Evolutionary conservation across 2,329 filamentous ascomycete species (phyloP).

Genomic region (Trichoderma atrobrunneum): DNA sequence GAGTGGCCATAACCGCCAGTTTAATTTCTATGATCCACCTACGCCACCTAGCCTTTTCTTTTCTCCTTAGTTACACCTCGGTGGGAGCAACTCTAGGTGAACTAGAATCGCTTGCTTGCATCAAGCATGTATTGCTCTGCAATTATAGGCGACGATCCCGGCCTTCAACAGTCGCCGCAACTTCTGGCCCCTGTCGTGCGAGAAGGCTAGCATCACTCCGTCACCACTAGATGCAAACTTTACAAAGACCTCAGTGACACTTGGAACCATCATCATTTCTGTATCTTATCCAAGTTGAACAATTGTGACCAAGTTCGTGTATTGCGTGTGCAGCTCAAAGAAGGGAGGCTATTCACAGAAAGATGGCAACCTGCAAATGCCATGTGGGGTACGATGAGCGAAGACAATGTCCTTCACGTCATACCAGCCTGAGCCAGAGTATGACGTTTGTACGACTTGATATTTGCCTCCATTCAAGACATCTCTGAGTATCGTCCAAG

Average conservation of each 20-base stretch:
- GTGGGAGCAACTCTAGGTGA: not conserved
- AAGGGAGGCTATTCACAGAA: not conserved
- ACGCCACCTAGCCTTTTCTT: not conserved
- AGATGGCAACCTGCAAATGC: not conserved
- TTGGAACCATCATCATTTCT: not conserved
- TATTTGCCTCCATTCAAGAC: not conserved
- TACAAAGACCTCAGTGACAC: not conserved
- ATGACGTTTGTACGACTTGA: constrained; percentile 13
- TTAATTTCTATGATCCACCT: not conserved
- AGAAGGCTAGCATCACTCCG: not conserved
- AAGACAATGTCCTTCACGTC: constrained; percentile 10
- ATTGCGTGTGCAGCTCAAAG: not conserved
- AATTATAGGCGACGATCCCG: not conserved
- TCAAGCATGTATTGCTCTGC: not conserved
- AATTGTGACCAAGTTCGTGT: not conserved
- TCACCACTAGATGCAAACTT: not conserved
- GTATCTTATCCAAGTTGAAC: not conserved
- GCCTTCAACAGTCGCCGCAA: not conserved
- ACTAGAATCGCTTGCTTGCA: not conserved
- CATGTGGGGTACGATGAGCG: not conserved
- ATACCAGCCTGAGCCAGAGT: not conserved
- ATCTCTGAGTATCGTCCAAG: not conserved
- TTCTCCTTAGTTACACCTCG: not conserved
- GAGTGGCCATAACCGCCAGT: not conserved
- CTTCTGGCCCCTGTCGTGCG: not conserved